Conservation (phyloP, 495 filamentous ascomycete species). For the Neurospora tetraspora region DNA sequence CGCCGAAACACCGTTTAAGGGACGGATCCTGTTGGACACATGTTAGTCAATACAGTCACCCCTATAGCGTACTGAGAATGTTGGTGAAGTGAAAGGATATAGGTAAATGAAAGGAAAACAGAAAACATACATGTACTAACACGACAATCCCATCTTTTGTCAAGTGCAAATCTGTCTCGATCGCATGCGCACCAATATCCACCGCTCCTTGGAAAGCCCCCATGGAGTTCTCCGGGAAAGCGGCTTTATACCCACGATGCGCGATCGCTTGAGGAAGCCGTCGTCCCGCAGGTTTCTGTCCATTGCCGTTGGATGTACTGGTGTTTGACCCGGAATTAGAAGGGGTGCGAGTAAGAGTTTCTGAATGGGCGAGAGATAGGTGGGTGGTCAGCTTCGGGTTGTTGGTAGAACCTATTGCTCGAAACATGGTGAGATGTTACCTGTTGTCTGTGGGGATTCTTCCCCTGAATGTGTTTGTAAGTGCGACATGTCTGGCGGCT, state of each 20-base stretch:
- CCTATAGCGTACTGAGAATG: neutral
- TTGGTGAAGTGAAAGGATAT: neutral
- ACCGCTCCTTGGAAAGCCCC: slow-evolving; percentile 65
- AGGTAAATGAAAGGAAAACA: neutral
- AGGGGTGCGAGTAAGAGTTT: neutral
- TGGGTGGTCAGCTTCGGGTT: neutral
- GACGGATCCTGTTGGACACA: slow-evolving; percentile 50
- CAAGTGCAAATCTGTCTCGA: slow-evolving; percentile 84
- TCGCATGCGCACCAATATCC: slow-evolving; percentile 60
- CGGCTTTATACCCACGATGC: slow-evolving; percentile 74
- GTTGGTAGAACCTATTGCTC: neutral
- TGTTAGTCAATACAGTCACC: neutral
- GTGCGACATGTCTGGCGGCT: neutral
- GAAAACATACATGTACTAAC: slow-evolving; percentile 60
- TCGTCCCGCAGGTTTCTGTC: neutral
- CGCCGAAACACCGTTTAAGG: slow-evolving; percentile 71
- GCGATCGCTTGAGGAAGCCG: slow-evolving; percentile 65
- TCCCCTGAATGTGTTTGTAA: neutral
- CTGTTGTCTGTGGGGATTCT: neutral
- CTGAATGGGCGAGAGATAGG: neutral
- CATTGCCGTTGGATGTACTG: neutral
- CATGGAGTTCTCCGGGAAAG: slow-evolving; percentile 81
- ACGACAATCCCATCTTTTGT: slow-evolving; percentile 78
- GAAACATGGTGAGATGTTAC: neutral
- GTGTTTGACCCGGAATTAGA: neutral